A percentile compares a stretch with the other conserved stretches of the same genome.
phyloP scores from a whole-genome alignment of 208 protist species.

The Acanthamoeba royreba region DNA sequence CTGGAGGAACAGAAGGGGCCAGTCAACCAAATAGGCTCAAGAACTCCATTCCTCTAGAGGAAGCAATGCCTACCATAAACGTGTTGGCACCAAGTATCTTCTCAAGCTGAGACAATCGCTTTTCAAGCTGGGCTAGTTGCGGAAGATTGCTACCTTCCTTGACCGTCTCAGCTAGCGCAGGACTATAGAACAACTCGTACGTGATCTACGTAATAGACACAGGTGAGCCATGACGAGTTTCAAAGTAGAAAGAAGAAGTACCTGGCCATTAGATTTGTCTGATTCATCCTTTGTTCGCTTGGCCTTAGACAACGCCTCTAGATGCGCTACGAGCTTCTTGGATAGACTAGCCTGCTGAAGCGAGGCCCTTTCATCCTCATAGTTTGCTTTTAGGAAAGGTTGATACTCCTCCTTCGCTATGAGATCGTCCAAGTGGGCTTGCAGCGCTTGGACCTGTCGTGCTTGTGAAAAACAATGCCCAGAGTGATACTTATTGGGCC shows the following conservation, averaged over 20 bases:
- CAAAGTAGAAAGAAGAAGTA: background rate
- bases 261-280: background rate
- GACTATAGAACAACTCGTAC: conserved; percentile 36
- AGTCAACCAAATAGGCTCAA: background rate
- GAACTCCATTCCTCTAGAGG: background rate
- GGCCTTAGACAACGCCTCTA: background rate
- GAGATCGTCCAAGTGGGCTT: background rate
- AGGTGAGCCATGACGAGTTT: background rate
- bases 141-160: background rate
- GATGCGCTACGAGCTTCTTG: background rate
- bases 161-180: background rate
- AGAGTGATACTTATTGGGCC: background rate
- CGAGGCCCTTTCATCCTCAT: conserved; percentile 25
- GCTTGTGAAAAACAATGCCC: background rate
- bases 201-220: background rate
- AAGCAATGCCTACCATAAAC: background rate
- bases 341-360: background rate
- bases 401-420: conserved; percentile 4
- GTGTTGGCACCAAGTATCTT: conserved; percentile 32
- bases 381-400: conserved; percentile 34
- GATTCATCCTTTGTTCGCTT: background rate
- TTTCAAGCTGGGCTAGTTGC: background rate
- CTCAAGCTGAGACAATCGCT: background rate
- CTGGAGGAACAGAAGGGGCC: background rate
- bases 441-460: conserved; percentile 11